Evolutionary conservation across 129 eudicot species (phyloP).

Genomic region (Saussurea involucrata): DNA sequence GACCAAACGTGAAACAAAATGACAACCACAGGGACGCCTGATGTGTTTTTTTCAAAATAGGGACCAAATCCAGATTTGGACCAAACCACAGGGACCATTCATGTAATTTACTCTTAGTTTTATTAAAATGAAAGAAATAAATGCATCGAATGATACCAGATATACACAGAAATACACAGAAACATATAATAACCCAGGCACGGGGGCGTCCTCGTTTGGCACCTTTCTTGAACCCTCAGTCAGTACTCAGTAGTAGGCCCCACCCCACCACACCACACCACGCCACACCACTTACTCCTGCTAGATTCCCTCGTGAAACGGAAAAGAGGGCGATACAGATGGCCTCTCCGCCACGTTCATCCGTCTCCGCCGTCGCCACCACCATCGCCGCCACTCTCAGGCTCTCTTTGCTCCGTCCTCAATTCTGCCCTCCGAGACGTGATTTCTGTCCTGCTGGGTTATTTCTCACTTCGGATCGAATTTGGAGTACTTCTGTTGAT

Average conservation of each 20-base stretch:
- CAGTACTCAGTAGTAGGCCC: neutral
- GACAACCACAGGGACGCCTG: too few species aligned
- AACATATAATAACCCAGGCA: neutral
- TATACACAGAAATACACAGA: neutral
- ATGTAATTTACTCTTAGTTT: too few species aligned
- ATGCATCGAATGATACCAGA: neutral
- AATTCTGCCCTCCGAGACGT: neutral
- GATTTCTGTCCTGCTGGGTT: neutral
- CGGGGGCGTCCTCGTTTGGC: neutral
- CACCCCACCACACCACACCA: neutral
- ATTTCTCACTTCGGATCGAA: neutral
- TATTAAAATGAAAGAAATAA: too few species aligned
- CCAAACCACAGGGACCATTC: too few species aligned
- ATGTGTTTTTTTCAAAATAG: too few species aligned
- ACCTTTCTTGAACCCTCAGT: neutral
- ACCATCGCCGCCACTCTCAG: neutral
- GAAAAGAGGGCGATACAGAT: neutral
- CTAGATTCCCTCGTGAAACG: neutral
- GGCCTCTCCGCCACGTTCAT: slow-evolving; percentile 13
- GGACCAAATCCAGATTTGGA: too few species aligned
- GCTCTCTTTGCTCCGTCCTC: slow-evolving; percentile 9
- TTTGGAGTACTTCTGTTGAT: neutral
- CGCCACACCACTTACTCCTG: neutral
- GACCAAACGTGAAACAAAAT: too few species aligned
- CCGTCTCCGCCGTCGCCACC: neutral